Evolutionary conservation across 345 rosid genomes (phyloP).

Genomic region (Anacardium occidentale): DNA sequence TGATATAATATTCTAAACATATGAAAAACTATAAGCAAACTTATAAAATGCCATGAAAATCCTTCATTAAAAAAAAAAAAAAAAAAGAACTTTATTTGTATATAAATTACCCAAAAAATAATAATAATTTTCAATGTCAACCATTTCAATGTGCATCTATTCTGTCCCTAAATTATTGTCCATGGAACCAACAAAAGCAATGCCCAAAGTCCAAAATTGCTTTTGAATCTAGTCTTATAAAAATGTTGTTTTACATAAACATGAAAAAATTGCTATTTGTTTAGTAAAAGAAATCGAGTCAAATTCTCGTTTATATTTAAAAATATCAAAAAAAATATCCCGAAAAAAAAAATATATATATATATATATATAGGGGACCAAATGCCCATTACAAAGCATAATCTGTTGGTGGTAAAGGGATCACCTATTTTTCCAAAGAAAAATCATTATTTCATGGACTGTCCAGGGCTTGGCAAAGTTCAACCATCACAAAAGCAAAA

Average conservation of each 20-base stretch:
- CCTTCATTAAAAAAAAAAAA: no score
- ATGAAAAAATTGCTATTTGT: background rate
- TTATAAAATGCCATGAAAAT: no score
- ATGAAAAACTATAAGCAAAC: background rate
- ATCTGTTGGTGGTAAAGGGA: constrained; percentile 34
- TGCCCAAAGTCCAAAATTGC: constrained; percentile 11
- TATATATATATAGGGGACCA: constrained; percentile 30
- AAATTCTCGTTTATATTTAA: constrained; percentile 14
- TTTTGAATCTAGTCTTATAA: constrained; percentile 5
- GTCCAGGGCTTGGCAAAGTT: constrained; percentile 32
- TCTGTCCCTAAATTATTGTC: constrained; percentile 8
- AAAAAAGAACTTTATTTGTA: background rate
- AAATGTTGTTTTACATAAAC: constrained; percentile 6
- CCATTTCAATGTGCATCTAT: constrained; percentile 12
- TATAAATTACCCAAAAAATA: background rate
- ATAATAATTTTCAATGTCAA: background rate
- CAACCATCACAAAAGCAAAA: constrained; percentile 9
- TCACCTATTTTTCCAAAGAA: constrained; percentile 32
- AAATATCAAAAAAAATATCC: background rate
- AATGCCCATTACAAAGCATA: constrained; percentile 26
- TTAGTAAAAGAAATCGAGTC: constrained; percentile 19
- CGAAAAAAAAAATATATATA: no score
- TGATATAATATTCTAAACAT: background rate
- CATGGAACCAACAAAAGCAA: background rate
- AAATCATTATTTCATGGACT: constrained; percentile 38